These are phyloP conservation scores for Oryza glaberrima DNA, from an alignment of 176 grass and related monocot genomes.

Conservation along the genomic window DNA sequence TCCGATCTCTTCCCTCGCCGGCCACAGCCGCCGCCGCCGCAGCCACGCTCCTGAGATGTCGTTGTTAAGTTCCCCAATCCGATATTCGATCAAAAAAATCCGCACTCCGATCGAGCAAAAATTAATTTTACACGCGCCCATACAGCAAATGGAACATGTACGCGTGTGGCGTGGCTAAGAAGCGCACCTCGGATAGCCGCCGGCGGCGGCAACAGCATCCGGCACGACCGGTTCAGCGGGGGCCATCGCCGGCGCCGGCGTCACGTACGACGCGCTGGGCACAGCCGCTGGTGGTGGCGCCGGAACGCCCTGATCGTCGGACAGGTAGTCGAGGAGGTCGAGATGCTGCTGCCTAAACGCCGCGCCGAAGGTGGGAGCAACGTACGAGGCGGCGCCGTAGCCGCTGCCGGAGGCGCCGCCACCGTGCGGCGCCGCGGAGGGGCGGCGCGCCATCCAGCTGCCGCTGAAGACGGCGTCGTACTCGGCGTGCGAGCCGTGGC, in stretches of 20 bases:
- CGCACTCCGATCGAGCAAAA: too few relatives aligned
- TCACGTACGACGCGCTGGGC: constrained; percentile 16
- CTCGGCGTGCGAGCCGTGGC: neutral
- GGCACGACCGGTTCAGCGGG: constrained; percentile 21
- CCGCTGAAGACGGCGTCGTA: neutral
- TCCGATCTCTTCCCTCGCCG: neutral
- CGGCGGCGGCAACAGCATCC: neutral
- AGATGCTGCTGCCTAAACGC: neutral
- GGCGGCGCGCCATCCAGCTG: constrained; percentile 28
- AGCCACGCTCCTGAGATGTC: constrained; percentile 12
- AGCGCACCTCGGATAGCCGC: constrained; percentile 33
- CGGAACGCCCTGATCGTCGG: constrained; percentile 26
- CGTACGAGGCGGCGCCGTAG: neutral
- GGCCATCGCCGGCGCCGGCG: constrained; percentile 17
- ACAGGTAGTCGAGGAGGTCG: constrained; percentile 48
- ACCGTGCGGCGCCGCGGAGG: neutral
- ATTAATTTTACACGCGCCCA: too few relatives aligned
- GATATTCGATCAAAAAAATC: neutral
- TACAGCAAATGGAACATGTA: too few relatives aligned
- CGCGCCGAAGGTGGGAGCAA: neutral
- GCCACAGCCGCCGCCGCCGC: neutral
- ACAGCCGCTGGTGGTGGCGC: neutral
- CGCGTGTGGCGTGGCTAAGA: neutral
- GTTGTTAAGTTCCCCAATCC: neutral
- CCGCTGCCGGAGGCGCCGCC: neutral